Evolutionary conservation across 106 monocot genomes (phyloP).

Genomic region (Alisma plantagoaquatica): DNA sequence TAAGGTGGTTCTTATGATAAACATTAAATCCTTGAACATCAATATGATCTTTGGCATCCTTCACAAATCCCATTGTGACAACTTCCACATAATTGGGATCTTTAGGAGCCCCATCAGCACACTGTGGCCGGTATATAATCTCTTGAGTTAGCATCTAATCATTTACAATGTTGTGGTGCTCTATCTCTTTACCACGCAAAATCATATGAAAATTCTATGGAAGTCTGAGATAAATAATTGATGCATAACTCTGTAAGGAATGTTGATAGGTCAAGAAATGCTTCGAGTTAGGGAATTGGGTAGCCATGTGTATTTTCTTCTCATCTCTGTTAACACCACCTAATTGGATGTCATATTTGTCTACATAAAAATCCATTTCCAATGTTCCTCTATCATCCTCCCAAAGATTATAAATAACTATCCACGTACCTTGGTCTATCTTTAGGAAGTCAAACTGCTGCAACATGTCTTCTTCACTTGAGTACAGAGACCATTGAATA

Average conservation of each 20-base stretch:
- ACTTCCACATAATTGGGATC: slow-evolving; percentile 52
- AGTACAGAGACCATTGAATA: slow-evolving; percentile 70
- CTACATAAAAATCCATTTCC: slow-evolving; percentile 74
- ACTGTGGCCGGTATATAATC: slow-evolving; percentile 58
- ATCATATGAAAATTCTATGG: slow-evolving; percentile 69
- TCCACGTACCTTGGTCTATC: slow-evolving; percentile 59
- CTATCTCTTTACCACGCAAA: slow-evolving; percentile 77
- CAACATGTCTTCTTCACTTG: slow-evolving; percentile 60
- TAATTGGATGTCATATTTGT: slow-evolving; percentile 22
- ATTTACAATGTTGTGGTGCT: slow-evolving; percentile 76
- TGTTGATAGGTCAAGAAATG: slow-evolving; percentile 6
- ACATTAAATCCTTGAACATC: slow-evolving; percentile 99
- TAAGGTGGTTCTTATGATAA: slow-evolving; percentile 90
- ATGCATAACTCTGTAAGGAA: slow-evolving; percentile 83
- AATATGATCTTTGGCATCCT: slow-evolving; percentile 92
- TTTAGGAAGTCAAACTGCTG: slow-evolving; percentile 47
- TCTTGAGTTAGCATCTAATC: slow-evolving; percentile 88
- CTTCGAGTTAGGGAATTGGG: slow-evolving; percentile 4
- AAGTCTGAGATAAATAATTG: slow-evolving; percentile 87
- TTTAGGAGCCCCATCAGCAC: slow-evolving; percentile 30
- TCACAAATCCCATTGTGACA: slow-evolving; percentile 94
- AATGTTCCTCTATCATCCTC: slow-evolving; percentile 70
- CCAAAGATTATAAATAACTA: slow-evolving; percentile 85
- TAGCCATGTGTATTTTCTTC: slow-evolving; percentile 7
- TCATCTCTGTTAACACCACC: slow-evolving; percentile 7